Conservation (phyloP, 2,329 filamentous ascomycete genomes). For the Podosphaera aphanis region DNA sequence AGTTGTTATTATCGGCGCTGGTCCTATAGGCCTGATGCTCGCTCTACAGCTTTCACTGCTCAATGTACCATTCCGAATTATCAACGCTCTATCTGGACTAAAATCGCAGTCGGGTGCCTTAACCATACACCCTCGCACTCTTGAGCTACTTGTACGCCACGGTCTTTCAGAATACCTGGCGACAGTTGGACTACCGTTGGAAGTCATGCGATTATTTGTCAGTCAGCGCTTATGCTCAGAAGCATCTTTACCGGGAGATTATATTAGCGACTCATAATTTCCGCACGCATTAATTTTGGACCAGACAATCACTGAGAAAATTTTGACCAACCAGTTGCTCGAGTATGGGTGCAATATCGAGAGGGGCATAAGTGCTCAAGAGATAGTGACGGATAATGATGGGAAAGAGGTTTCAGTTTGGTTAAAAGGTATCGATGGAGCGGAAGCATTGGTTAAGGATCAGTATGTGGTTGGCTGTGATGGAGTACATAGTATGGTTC, state of each 20-base stretch:
- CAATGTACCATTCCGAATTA: slow-evolving; percentile 18
- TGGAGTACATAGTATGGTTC: slow-evolving; percentile 25
- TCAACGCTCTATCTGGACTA: slow-evolving; percentile 16
- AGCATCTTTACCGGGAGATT: slow-evolving; percentile 14
- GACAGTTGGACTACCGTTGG: slow-evolving; percentile 19
- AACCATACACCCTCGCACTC: slow-evolving; percentile 72
- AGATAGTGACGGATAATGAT: slow-evolving; percentile 13
- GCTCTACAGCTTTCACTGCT: slow-evolving; percentile 23
- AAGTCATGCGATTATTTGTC: slow-evolving; percentile 16
- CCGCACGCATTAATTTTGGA: slow-evolving; percentile 15
- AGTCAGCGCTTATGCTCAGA: slow-evolving; percentile 4
- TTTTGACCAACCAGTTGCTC: slow-evolving; percentile 15
- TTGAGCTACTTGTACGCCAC: slow-evolving; percentile 41
- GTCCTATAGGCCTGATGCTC: slow-evolving; percentile 68
- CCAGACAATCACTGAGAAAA: slow-evolving; percentile 17
- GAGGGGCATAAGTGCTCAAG: slow-evolving; percentile 13
- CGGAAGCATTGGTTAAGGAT: slow-evolving; percentile 14
- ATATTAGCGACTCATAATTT: slow-evolving; percentile 15
- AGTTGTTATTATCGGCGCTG: slow-evolving; percentile 67
- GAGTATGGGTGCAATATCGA: slow-evolving; percentile 14
- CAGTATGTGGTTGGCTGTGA: slow-evolving; percentile 28
- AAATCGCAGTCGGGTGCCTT: slow-evolving; percentile 45
- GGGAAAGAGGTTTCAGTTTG: slow-evolving; percentile 3
- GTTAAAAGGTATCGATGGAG: slow-evolving; percentile 2
- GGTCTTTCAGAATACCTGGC: slow-evolving; percentile 18